Evolutionary conservation across 1,139 yeast genomes (phyloP), one percentile per base, ranked within the genome.

Genomic region (Nakaseomyces nivariensis): DNA sequence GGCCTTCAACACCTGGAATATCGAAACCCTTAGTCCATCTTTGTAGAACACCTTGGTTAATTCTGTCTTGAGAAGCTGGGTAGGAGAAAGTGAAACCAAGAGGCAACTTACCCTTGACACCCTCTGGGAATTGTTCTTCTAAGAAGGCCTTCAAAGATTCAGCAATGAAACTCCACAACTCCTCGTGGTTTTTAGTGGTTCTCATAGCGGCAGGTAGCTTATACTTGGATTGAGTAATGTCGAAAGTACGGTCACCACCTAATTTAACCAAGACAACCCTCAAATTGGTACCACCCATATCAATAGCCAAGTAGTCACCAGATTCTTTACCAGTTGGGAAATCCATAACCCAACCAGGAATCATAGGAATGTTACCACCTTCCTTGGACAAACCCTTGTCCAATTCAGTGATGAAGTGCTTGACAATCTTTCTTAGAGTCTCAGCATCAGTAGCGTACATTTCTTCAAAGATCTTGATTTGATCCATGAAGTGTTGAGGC

Each of bases 21-120:
- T 92, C 96, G 70, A 87, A 92, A 57, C 98, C 98, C 74, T 92
- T 92, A 54, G 98, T 92, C 98, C 98, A 92, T 70, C 94, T 79
- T 75, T 88, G 96, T 67, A 92, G 77, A 51, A 86, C 69, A 66
- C 97, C 98, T 59, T 79, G 76, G 72, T 87, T 84, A 64, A 92
- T 88, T 53, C 83, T 85, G 57, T 73, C 68, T 72, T 92, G 98
- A 45, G 89, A 75, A 54, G 92, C 88, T 51, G 98, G 97, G 72
- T 83, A 92, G 27, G 95, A 85, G 74, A 92, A 92, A 25, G 98
- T 92, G 77, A 92, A 92, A 46, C 98, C 97, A 61, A 90, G 75
- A 43, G 95, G 95, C 57, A 88, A 72, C 17, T 64, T 60, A 11
- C 59, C 57, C 42, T 58, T 57, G 46, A 73, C 74, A 50, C 89